Conservation (phyloP, 2,329 filamentous ascomycete genomes). For the Onygenales sp. region DNA sequence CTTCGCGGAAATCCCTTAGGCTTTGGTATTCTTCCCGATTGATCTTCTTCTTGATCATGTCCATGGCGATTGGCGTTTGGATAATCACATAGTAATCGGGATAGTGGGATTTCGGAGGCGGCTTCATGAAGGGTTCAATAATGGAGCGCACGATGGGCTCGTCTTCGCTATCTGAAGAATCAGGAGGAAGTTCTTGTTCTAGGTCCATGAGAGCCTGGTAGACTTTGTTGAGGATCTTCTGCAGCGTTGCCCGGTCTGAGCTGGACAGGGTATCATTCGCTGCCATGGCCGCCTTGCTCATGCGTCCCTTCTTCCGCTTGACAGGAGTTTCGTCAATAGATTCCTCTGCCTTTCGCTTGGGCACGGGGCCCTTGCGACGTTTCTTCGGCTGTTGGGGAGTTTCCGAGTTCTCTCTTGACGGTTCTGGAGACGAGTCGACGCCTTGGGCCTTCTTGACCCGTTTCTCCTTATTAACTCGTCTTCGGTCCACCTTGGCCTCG, state of each 20-base stretch:
- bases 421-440: slow-evolving; percentile 61
- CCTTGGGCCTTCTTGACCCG: slow-evolving; percentile 36
- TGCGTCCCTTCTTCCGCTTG: slow-evolving; percentile 67
- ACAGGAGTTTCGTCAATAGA: slow-evolving; percentile 67
- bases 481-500: slow-evolving; percentile 71
- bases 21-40: slow-evolving; percentile 89
- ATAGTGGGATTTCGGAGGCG: slow-evolving; percentile 81
- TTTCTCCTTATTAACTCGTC: slow-evolving; percentile 66
- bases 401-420: slow-evolving; percentile 76
- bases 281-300: slow-evolving; percentile 48
- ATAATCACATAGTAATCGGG: slow-evolving; percentile 95
- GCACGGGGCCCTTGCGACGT: slow-evolving; percentile 67
- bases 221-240: slow-evolving; percentile 65
- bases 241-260: slow-evolving; percentile 65
- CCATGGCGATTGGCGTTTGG: slow-evolving; percentile 87
- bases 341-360: slow-evolving; percentile 81
- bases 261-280: slow-evolving; percentile 51
- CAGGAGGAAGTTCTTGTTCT: slow-evolving; percentile 58
- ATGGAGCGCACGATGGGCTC: slow-evolving; percentile 61
- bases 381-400: slow-evolving; percentile 61
- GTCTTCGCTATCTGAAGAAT: slow-evolving; percentile 44
- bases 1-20: slow-evolving; percentile 68
- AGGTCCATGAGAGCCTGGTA: slow-evolving; percentile 75
- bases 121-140: slow-evolving; percentile 87
- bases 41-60: slow-evolving; percentile 87